Base-by-base conservation (phyloP, 768 basidiomycete species). In the Suillus lakei region DNA sequence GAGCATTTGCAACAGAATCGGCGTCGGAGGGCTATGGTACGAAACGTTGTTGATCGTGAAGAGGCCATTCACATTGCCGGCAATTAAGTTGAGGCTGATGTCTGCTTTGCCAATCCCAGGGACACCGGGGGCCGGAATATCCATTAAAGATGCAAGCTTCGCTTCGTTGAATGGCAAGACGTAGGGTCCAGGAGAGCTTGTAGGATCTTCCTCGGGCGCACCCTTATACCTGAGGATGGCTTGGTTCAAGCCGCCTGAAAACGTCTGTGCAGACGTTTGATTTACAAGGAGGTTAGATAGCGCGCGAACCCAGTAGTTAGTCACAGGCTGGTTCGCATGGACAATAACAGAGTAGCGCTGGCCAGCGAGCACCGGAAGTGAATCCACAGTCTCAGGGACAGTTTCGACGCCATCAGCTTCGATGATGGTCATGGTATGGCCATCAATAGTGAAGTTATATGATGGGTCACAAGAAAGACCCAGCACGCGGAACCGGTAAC, bases 1-100 rank as follows among this genome's bases (percentile, higher is more conserved):
- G 41, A 89, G 70, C 44, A 88, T 84, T 67, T 89, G 88, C 15
- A 88, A 80, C 13, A 89, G 78, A 15, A 87, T 82, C 0, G 88
- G 87, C 0, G 82, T 74, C 0, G 78, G 76, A 0, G 87, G 86
- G 1, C 77, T 71, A 3, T 68, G 58, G 69, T 76, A 86, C 32
- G 73, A 68, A 54, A 67, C 68, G 15, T 70, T 72, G 61, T 84
- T 84, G 51, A 80, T 36, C 23, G 43, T 66, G 62, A 76, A 74
- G 12, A 51, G 53, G 5, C 55, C 36, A 34, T 32, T 68, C 38
- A 63, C 58, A 44, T 64, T 66, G n/a, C 70, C 66, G 12, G 71
- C 61, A 16, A 72, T 61, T 30, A 77, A 68, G 50, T 66, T 61
- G 2, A 77, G 48, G 54, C 67, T 73, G n/a, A 78, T 64, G 50